A percentile compares a stretch with the other conserved stretches of the same genome.
Evolutionary conservation across 1,284 basidiomycete species (phyloP).

Genomic region (Salmacisia buchloeana): DNA sequence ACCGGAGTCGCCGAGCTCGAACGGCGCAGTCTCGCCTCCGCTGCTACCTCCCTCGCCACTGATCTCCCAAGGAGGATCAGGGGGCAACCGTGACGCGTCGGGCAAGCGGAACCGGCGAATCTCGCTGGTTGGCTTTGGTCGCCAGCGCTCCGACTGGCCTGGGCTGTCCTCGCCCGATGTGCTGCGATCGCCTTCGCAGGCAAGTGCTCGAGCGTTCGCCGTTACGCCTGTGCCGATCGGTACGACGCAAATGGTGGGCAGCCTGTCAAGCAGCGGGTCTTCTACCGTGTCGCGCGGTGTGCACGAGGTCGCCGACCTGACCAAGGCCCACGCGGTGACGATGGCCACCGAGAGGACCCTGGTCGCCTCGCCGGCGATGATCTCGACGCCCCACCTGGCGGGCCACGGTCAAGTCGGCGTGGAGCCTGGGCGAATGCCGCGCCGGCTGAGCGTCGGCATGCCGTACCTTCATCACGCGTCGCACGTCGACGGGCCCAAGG

Average conservation of each 20-base stretch:
- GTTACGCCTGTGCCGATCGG: not conserved
- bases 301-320: not conserved
- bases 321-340: not conserved
- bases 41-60: not conserved
- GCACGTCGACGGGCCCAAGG: not conserved
- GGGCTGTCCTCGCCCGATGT: not conserved
- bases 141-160: not conserved
- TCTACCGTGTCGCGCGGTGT: not conserved
- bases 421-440: not conserved
- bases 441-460: not conserved
- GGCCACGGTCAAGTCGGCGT: not conserved
- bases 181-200: not conserved
- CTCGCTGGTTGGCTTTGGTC: not conserved
- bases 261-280: slow-evolving; percentile 1
- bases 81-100: not conserved
- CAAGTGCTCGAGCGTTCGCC: not conserved
- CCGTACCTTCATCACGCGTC: not conserved
- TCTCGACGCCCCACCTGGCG: not conserved
- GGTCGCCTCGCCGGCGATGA: not conserved
- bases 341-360: not conserved
- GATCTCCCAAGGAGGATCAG: not conserved
- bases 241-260: not conserved
- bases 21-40: not conserved
- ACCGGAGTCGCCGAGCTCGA: not conserved
- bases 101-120: not conserved